These are phyloP conservation scores for Paralagenidium karlingii DNA, from an alignment of 352 stramenopile species.

Conservation along the genomic window DNA sequence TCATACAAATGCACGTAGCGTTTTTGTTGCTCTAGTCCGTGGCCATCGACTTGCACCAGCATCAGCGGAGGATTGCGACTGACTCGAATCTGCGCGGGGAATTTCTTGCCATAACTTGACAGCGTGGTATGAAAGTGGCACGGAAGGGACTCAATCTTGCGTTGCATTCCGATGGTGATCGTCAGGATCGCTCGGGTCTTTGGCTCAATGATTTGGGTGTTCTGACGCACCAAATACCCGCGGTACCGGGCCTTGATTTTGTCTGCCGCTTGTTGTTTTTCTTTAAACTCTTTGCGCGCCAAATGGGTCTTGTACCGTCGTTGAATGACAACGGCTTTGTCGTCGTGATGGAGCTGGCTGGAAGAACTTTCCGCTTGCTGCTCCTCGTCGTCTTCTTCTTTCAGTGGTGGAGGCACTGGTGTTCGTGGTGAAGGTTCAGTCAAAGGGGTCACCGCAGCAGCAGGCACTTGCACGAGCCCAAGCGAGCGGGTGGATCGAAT, in stretches of 20 bases:
- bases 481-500: no score
- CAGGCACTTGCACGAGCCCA: no score
- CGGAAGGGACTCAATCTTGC: conserved; percentile 24
- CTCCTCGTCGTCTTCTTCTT: neutral
- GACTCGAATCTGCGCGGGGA: conserved; percentile 14
- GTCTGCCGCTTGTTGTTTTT: conserved; percentile 19
- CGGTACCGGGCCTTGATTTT: conserved; percentile 28
- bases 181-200: neutral
- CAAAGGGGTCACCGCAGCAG: no score
- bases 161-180: conserved; percentile 17
- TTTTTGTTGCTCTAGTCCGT: conserved; percentile 2
- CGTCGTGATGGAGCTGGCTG: no score
- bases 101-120: conserved; percentile 7
- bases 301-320: conserved; percentile 16
- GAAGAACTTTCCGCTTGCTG: no score
- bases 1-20: conserved; percentile 25
- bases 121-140: conserved; percentile 9
- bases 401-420: conserved; percentile 2
- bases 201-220: conserved; percentile 13
- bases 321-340: conserved; percentile 20
- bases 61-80: conserved; percentile 19
- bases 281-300: conserved; percentile 14
- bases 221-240: conserved; percentile 25
- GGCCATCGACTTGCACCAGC: conserved; percentile 10
- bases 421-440: no score